These are phyloP conservation scores for Ogataea haglerorum DNA, from an alignment of 805 yeast species.

Conservation along the genomic window DNA sequence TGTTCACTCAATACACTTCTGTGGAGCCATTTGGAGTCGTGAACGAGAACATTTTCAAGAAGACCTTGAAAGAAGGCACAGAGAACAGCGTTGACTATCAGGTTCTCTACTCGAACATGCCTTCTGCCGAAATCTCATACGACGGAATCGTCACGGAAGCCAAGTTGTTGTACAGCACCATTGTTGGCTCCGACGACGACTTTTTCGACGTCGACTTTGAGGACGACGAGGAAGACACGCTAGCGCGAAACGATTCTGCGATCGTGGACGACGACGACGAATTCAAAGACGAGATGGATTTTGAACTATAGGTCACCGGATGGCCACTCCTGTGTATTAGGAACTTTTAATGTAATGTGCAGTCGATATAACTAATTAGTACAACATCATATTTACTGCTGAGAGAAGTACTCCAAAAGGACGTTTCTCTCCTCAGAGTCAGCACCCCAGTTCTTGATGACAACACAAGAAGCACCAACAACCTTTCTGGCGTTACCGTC, in stretches of 20 bases:
- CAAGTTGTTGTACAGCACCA: conserved; percentile 63
- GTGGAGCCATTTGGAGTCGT: conserved; percentile 56
- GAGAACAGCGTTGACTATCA: conserved; percentile 42
- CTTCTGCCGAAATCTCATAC: conserved; percentile 82
- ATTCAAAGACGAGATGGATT: conserved; percentile 37
- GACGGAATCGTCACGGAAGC: conserved; percentile 89
- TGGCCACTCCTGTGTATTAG: conserved; percentile 2
- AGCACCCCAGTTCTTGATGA: conserved; percentile 99
- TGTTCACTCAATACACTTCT: conserved; percentile 56
- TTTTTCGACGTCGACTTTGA: conserved; percentile 96
- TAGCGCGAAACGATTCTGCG: conserved; percentile 28
- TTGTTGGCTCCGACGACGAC: conserved; percentile 93
- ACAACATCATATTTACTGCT: conserved; percentile 50
- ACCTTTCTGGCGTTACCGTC: conserved; percentile 99
- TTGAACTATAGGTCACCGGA: conserved; percentile 26
- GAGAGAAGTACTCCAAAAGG: conserved; percentile 93
- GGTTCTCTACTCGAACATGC: conserved; percentile 54
- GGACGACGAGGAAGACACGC: conserved; percentile 70
- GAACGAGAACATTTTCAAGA: conserved; percentile 38
- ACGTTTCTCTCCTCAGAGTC: conserved; percentile 96
- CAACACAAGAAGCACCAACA: conserved; percentile 99
- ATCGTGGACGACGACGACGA: conserved; percentile 37
- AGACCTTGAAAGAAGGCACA: conserved; percentile 21
- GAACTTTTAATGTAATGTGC: background rate
- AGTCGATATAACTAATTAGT: conserved; percentile 1